Percentiles rank a stretch among this genome's conserved stretches.
Evolutionary conservation across 768 basidiomycete genomes (phyloP).

Genomic region (Kwoniella botswanensis): DNA sequence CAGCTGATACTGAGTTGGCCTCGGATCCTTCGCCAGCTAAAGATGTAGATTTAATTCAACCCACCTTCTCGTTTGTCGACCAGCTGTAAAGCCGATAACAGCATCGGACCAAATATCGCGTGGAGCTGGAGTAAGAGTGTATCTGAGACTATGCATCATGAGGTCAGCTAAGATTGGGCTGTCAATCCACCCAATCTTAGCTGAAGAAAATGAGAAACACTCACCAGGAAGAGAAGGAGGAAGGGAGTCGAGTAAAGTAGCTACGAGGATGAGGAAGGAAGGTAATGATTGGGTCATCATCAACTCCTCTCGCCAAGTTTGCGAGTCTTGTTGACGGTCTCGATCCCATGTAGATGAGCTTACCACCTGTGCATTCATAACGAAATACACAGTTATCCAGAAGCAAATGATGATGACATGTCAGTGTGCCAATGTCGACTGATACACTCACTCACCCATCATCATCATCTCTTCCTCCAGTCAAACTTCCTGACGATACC

Average conservation of each 20-base stretch:
- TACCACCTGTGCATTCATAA: background rate
- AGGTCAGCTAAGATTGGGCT: slow-evolving; percentile 7
- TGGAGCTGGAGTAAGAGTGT: slow-evolving; percentile 44
- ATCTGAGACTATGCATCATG: slow-evolving; percentile 28
- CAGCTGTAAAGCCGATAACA: slow-evolving; percentile 47
- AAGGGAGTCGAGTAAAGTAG: slow-evolving; percentile 37
- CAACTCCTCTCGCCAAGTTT: no score
- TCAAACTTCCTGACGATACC: background rate
- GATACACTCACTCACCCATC: background rate
- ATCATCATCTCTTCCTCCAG: slow-evolving; percentile 2
- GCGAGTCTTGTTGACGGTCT: no score
- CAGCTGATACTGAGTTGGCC: background rate
- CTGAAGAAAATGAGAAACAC: slow-evolving; percentile 4
- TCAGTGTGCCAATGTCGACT: background rate
- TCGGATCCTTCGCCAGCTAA: no score
- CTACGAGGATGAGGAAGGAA: slow-evolving; percentile 34
- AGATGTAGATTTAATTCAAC: background rate
- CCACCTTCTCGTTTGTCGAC: slow-evolving; percentile 49
- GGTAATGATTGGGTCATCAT: slow-evolving; percentile 9
- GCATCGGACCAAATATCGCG: slow-evolving; percentile 48
- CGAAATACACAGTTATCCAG: background rate
- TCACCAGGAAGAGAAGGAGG: slow-evolving; percentile 31
- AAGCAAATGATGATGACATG: background rate
- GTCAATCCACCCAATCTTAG: background rate
- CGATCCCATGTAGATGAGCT: no score